Percentiles rank a stretch among this genome's conserved stretches.
These are phyloP conservation scores for Nematocida ironsii DNA, from an alignment of 371 early-diverging fungal species.

Conservation along the genomic window DNA sequence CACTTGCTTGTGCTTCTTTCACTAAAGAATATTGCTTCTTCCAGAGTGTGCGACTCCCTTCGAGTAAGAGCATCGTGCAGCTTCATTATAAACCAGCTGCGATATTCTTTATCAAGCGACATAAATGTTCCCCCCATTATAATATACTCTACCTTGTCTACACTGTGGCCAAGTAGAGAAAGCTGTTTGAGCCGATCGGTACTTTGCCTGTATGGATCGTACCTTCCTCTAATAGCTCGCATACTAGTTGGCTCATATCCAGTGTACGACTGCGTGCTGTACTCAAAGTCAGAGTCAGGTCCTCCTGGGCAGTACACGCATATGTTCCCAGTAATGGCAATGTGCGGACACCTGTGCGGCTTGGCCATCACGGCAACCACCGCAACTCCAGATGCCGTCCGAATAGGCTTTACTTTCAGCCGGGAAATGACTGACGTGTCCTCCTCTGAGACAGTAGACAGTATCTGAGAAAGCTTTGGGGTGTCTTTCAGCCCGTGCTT, in stretches of 20 bases:
- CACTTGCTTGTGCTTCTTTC: constrained; percentile 93
- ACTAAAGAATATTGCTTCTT: constrained; percentile 84
- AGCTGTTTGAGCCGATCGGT: constrained; percentile 91
- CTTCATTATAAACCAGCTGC: constrained; percentile 90
- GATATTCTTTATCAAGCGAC: constrained; percentile 87
- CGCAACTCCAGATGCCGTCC: constrained; percentile 96
- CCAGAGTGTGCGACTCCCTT: constrained; percentile 77
- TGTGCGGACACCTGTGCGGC: constrained; percentile 99
- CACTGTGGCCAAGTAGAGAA: constrained; percentile 84
- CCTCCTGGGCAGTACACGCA: constrained; percentile 99
- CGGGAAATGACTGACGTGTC: constrained; percentile 80
- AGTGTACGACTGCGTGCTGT: constrained; percentile 98
- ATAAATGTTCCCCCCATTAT: constrained; percentile 99
- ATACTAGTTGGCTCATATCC: constrained; percentile 99
- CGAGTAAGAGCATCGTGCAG: constrained; percentile 95
- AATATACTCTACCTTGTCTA: constrained; percentile 97
- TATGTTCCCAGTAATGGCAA: constrained; percentile 98
- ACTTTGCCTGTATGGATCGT: constrained; percentile 94
- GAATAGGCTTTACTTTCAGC: constrained; percentile 90
- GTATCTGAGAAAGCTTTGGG: constrained; percentile 95
- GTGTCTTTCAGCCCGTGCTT: constrained; percentile 71
- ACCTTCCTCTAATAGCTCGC: constrained; percentile 97
- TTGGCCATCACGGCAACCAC: constrained; percentile 99
- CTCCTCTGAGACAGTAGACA: constrained; percentile 91
- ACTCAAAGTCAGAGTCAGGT: constrained; percentile 99